Percentiles rank a stretch among this genome's conserved stretches.
These are phyloP conservation scores for Stemphylium vesicarium DNA, from an alignment of 2,329 filamentous ascomycete genomes.

Conservation along the genomic window DNA sequence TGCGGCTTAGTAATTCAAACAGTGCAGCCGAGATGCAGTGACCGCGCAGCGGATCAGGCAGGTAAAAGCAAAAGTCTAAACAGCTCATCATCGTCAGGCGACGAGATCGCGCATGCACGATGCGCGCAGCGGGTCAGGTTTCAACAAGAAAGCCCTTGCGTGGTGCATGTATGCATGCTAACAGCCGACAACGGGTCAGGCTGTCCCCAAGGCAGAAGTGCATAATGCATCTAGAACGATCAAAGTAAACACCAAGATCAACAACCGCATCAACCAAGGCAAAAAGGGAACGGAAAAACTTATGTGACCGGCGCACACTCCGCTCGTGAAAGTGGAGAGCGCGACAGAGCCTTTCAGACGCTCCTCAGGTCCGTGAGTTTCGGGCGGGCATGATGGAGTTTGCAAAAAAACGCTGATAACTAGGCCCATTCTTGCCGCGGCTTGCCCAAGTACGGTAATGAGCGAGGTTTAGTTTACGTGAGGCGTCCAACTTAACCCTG, in stretches of 20 bases:
- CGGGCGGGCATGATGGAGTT: too few relatives aligned
- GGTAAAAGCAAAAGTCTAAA: background rate
- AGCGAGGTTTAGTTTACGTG: background rate
- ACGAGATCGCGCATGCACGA: constrained; percentile 2
- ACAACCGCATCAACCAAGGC: background rate
- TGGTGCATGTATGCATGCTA: constrained; percentile 1
- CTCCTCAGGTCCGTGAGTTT: too few relatives aligned
- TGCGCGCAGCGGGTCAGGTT: constrained; percentile 1
- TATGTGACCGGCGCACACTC: background rate
- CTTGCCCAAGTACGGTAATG: background rate
- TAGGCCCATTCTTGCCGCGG: background rate
- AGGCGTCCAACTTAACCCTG: constrained; percentile 3
- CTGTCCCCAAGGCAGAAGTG: constrained; percentile 13
- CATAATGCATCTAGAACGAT: background rate
- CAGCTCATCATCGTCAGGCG: background rate
- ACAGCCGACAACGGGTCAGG: constrained; percentile 9
- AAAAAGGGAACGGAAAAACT: background rate
- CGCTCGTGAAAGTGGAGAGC: background rate
- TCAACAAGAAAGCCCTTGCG: background rate
- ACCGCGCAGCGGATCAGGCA: too few relatives aligned
- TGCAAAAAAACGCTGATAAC: too few relatives aligned
- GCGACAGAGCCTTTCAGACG: too few relatives aligned
- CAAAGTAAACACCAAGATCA: background rate
- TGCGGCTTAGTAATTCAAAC: too few relatives aligned
- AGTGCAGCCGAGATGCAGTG: too few relatives aligned